These are phyloP conservation scores for Gracilaria caudata DNA, from an alignment of 23 red algal species.

Conservation along the genomic window DNA sequence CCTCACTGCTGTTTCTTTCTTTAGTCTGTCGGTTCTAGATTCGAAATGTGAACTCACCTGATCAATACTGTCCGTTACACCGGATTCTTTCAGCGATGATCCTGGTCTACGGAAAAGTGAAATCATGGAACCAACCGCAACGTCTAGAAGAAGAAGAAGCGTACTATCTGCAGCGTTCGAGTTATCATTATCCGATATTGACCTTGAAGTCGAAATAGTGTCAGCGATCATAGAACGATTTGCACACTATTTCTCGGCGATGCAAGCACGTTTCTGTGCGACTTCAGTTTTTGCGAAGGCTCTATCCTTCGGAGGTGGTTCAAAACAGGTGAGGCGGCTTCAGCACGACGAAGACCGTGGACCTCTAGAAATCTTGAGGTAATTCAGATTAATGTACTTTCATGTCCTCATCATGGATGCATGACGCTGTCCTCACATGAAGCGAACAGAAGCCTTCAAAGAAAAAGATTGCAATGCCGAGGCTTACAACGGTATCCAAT, in stretches of 20 bases:
- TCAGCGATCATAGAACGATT: not conserved
- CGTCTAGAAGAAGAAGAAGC: slow-evolving; percentile 22
- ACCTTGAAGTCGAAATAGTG: not conserved
- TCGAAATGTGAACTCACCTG: slow-evolving; percentile 73
- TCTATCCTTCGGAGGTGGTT: slow-evolving; percentile 65
- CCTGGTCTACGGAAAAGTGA: slow-evolving; percentile 46
- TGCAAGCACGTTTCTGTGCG: not conserved
- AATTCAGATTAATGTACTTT: too few relatives aligned
- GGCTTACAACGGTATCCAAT: too few relatives aligned
- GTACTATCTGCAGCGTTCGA: not conserved
- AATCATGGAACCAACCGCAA: slow-evolving; percentile 49
- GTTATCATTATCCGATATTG: not conserved
- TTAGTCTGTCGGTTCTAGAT: slow-evolving; percentile 64
- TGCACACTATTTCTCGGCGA: not conserved
- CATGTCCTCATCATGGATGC: too few relatives aligned
- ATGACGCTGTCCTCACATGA: too few relatives aligned
- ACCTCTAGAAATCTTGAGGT: slow-evolving; percentile 95
- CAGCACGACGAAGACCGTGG: slow-evolving; percentile 69
- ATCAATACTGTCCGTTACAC: slow-evolving; percentile 53
- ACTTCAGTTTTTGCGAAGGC: slow-evolving; percentile 36
- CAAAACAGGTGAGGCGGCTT: slow-evolving; percentile 70
- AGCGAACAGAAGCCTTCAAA: too few relatives aligned
- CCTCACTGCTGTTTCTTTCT: slow-evolving; percentile 60
- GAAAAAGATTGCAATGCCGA: too few relatives aligned
- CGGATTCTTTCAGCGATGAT: slow-evolving; percentile 50